Evolutionary conservation across 73 alveolate species (phyloP).

Genomic region (Symbiodinium pilosum): DNA sequence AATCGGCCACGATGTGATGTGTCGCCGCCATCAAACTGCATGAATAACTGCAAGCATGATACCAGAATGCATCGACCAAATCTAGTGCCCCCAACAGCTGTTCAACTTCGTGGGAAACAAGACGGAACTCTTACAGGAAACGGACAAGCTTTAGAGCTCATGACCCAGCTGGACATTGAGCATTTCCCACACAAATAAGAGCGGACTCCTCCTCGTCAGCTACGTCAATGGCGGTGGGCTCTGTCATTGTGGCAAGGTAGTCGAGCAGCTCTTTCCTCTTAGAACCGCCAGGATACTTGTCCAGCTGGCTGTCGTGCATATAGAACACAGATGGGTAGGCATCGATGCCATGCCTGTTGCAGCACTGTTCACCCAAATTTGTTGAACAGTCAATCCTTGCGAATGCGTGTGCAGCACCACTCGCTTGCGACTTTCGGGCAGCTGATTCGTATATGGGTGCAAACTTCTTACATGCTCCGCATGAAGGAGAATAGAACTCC

Average conservation of each 20-base stretch:
- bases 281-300: constrained; percentile 69
- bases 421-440: constrained; percentile 47
- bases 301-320: constrained; percentile 33
- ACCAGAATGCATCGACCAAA: not conserved
- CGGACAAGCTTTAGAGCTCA: too few relatives aligned
- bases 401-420: not conserved
- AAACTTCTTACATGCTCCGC: constrained; percentile 75
- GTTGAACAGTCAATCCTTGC: not conserved
- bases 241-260: constrained; percentile 1
- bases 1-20: too few relatives aligned
- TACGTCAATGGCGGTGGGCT: constrained; percentile 17
- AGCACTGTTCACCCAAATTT: not conserved
- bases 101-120: too few relatives aligned
- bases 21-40: not conserved
- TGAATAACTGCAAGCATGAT: not conserved
- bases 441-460: constrained; percentile 76
- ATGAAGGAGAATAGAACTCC: constrained; percentile 55
- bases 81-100: too few relatives aligned
- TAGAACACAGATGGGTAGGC: constrained; percentile 37
- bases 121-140: too few relatives aligned
- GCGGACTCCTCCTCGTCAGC: constrained; percentile 26
- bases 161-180: too few relatives aligned
- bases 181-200: too few relatives aligned
- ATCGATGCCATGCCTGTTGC: constrained; percentile 41
- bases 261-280: constrained; percentile 57